A percentile compares a stretch with the other conserved stretches of the same genome.
phyloP scores from a whole-genome alignment of 164 flowering plant genomes.

The Nelumbo lutea region DNA sequence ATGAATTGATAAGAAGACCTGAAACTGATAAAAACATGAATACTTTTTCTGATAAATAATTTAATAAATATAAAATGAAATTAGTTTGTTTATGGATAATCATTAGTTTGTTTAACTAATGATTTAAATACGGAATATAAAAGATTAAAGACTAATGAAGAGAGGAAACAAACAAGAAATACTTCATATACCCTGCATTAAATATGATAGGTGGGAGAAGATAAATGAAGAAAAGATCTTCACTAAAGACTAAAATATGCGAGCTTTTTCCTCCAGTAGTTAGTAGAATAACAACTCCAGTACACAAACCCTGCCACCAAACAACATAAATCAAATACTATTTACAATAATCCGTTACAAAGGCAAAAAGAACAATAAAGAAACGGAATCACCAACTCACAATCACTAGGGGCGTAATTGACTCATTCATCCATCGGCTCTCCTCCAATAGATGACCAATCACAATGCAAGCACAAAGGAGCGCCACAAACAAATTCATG shows the following conservation, averaged over 20 bases:
- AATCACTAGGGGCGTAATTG: slow-evolving; percentile 59
- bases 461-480: slow-evolving; percentile 67
- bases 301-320: slow-evolving; percentile 51
- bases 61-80: too few species aligned
- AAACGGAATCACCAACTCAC: slow-evolving; percentile 30
- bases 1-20: too few species aligned
- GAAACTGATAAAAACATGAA: too few species aligned
- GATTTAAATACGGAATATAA: too few species aligned
- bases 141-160: too few species aligned
- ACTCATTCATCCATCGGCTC: slow-evolving; percentile 69
- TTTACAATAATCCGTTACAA: background rate
- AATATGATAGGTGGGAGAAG: slow-evolving; percentile 74
- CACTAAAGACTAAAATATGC: slow-evolving; percentile 61
- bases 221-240: slow-evolving; percentile 77
- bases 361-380: background rate
- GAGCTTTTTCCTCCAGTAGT: slow-evolving; percentile 56
- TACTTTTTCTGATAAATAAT: too few species aligned
- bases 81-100: too few species aligned
- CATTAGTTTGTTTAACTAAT: too few species aligned
- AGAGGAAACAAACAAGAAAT: too few species aligned
- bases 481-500: slow-evolving; percentile 58
- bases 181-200: slow-evolving; percentile 56
- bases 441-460: slow-evolving; percentile 73
- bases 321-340: slow-evolving; percentile 1
- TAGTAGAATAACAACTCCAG: slow-evolving; percentile 58